Conservation (phyloP, 176 grass and related monocot species). For the Oropetium thomaeum region DNA sequence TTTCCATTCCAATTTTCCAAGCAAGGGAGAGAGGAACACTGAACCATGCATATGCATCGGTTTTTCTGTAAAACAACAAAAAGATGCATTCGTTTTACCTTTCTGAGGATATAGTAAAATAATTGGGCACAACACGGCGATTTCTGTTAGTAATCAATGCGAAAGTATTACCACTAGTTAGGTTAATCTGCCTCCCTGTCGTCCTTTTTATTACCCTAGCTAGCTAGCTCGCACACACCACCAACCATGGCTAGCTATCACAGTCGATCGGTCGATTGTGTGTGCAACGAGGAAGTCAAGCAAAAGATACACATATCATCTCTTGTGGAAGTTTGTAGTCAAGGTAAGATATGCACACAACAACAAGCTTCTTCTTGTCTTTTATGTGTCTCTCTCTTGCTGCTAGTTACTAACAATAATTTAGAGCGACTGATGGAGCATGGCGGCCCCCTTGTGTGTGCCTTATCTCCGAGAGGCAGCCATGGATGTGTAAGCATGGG, state of each 20-base stretch:
- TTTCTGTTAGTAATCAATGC: constrained; percentile 5
- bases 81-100: neutral
- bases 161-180: constrained; percentile 5
- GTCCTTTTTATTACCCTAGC: constrained; percentile 26
- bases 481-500: constrained; percentile 20
- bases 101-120: constrained; percentile 20
- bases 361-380: constrained; percentile 27
- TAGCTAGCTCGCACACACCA: no score
- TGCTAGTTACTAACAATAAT: neutral
- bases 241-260: constrained; percentile 20
- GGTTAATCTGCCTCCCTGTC: neutral
- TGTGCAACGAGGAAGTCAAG: constrained; percentile 40
- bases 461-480: constrained; percentile 48
- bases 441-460: constrained; percentile 34
- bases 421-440: constrained; percentile 25
- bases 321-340: constrained; percentile 36
- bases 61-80: no score
- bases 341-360: constrained; percentile 33
- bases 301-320: neutral
- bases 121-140: neutral
- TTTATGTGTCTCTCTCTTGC: neutral
- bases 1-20: no score
- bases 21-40: constrained; percentile 15
- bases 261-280: constrained; percentile 25
- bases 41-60: constrained; percentile 26